phyloP scores from a whole-genome alignment of 352 stramenopile genomes.

The Paralagenidium karlingii region DNA sequence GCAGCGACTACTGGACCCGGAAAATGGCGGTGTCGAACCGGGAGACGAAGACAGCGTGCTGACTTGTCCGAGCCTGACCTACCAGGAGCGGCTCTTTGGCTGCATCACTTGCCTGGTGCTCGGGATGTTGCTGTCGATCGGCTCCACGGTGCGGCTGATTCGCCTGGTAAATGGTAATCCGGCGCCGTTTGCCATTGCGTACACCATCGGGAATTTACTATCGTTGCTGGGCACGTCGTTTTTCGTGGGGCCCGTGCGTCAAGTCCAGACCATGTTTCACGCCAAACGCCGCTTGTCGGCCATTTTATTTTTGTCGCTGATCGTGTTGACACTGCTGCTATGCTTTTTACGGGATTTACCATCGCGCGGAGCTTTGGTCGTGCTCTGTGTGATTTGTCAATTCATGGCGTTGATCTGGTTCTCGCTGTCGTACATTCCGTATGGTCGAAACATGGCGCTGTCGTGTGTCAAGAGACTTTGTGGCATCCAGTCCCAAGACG shows the following conservation, averaged over 20 bases:
- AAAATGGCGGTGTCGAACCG: too few species aligned
- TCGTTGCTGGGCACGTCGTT: slow-evolving; percentile 75
- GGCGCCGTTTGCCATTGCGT: slow-evolving; percentile 71
- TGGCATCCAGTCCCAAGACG: too few species aligned
- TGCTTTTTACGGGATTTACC: slow-evolving; percentile 60
- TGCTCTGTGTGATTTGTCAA: slow-evolving; percentile 64
- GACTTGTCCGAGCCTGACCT: slow-evolving; percentile 69
- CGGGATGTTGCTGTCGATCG: slow-evolving; percentile 71
- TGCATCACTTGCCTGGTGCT: slow-evolving; percentile 70
- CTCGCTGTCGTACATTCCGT: slow-evolving; percentile 81
- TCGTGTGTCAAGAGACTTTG: too few species aligned
- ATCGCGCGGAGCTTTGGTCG: slow-evolving; percentile 51
- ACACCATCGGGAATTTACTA: slow-evolving; percentile 78
- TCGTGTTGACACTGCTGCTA: slow-evolving; percentile 56
- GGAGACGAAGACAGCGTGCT: too few species aligned
- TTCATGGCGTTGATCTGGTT: slow-evolving; percentile 78
- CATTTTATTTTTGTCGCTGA: slow-evolving; percentile 65
- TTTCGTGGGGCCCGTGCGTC: slow-evolving; percentile 74
- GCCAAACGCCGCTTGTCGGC: slow-evolving; percentile 56
- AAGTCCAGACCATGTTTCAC: slow-evolving; percentile 77
- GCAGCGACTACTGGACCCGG: slow-evolving; percentile 71
- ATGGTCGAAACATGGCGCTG: slow-evolving; percentile 58
- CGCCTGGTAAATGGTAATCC: slow-evolving; percentile 66
- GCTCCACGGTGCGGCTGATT: slow-evolving; percentile 65
- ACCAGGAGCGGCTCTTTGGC: slow-evolving; percentile 76